Evolutionary conservation across 1,284 basidiomycete genomes (phyloP), one percentile per base, ranked within the genome.

Genomic region (Cryptococcus hybrid): DNA sequence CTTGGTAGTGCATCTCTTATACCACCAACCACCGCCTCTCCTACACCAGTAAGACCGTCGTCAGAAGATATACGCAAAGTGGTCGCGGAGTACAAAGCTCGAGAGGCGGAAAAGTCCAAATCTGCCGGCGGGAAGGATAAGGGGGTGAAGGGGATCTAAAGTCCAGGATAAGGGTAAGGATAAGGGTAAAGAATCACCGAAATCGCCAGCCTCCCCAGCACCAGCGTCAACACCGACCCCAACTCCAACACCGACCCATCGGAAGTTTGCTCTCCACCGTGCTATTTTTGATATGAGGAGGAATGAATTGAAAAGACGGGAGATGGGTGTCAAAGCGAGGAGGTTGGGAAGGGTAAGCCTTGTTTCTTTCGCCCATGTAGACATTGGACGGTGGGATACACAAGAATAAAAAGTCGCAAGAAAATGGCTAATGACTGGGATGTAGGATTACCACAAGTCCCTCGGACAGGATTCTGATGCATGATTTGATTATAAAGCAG

Each of bases 11-110:
- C 58, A 78, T 74, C 62, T 74, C 71, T 15, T 65, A 73, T 0
- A 66, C 58, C 6, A 70, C 77, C 30, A 61, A 69, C 11, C 52
- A 68, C 8, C 40, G 67, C 0, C 34, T 66, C 2, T n/a, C 65
- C 0, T 43, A 52, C 7, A 68, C 67, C 1, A 30, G 30, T 4
- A 30, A 30, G 3, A 30, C 77, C 77, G 1, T 64, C 65, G 7
- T 60, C 70, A 11, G 74, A 73, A n/a, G 77, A 78, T 15, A 75
- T 78, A 52, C 67, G 70, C 39, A 76, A 75, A 55, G 77, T 78
- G 15, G 62, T 78, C 24, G 58, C 68, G 15, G 77, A 78, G 24
- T 70, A 77, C 58, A 61, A 70, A 30, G 59, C 69, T 7, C 66
- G 67, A 38, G 71, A 77, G 64, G 69, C 65, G 9, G 60, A 61